Base-by-base conservation (phyloP, 2,329 filamentous ascomycete genomes). In the Paracoccidioides lutzii region DNA sequence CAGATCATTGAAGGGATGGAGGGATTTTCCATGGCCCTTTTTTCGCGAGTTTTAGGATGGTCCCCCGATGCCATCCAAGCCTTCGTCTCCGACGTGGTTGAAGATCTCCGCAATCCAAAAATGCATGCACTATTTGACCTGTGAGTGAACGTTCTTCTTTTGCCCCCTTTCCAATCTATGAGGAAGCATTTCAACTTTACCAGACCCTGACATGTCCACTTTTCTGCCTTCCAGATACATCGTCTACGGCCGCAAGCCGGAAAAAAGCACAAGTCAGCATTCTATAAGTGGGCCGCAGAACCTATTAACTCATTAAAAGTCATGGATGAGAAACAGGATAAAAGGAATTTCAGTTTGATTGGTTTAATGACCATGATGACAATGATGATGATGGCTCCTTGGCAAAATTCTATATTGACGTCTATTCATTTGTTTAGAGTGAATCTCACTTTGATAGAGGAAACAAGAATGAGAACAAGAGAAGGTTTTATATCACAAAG, bases 1-100 rank as follows among this genome's bases (percentile, higher is more conserved):
- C 54, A 58, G 35, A 50, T 58, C 45, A 55, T 61, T 32, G 56
- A 62, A 10, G 60, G 61, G 10, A 58, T 63, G 22, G 60, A 62
- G 35, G 59, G 56, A 6, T 57, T 62, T 41, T 57, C 59, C 5
- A 44, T 61, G n/a, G 55, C 54, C 33, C 56, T 58, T 6, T 61
- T 59, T 30, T 56, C 51, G 2, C 55, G 53, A 9, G 46, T 60
- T 12, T 44, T 63, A 38, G 60, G 60, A 44, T 64, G 63, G 63
- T 46, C 42, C 15, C 45, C 45, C 35, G 52, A 54, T 10, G 52
- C 43, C 28, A 45, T 54, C 42, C 52, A 54, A 15, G 22, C 28
- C 45, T 46, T 54, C 22, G 12, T 54, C 7, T 4, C 43, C 10
- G 52, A 54, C n/a, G 52, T 54, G 4, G 45, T 40, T 7, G 37